These are phyloP conservation scores for Candida broadrunensis DNA, from an alignment of 805 yeast species.

Conservation along the genomic window DNA sequence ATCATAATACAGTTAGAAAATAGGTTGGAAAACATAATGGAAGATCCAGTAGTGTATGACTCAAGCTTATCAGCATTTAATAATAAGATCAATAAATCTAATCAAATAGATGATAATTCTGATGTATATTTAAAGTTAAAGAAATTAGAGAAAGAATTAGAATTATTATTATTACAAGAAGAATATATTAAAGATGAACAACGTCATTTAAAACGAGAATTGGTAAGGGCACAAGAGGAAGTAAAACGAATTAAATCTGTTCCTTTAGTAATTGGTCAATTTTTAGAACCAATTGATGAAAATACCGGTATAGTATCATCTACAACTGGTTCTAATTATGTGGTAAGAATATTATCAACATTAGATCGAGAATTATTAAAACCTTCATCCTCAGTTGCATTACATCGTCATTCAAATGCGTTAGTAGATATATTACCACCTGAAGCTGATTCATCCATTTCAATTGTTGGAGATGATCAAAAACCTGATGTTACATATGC, in stretches of 20 bases:
- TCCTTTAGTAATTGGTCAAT: constrained; percentile 97
- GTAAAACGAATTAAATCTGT: constrained; percentile 97
- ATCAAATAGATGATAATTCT: constrained; percentile 28
- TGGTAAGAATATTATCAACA: constrained; percentile 91
- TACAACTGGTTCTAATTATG: constrained; percentile 96
- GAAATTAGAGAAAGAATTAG: constrained; percentile 87
- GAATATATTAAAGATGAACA: constrained; percentile 98
- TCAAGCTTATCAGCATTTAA: constrained; percentile 5
- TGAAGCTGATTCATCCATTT: constrained; percentile 94
- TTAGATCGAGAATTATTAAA: constrained; percentile 91
- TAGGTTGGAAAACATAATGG: too few relatives aligned
- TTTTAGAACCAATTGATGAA: constrained; percentile 95
- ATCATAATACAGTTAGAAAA: too few relatives aligned
- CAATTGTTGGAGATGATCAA: constrained; percentile 92
- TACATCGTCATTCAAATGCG: constrained; percentile 98
- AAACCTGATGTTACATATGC: constrained; percentile 92
- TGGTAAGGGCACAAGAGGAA: constrained; percentile 96
- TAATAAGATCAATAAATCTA: constrained; percentile 6
- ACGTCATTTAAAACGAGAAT: constrained; percentile 91
- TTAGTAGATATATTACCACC: constrained; percentile 97
- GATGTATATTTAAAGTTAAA: constrained; percentile 85
- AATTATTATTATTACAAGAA: constrained; percentile 81
- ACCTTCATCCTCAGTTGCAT: constrained; percentile 92
- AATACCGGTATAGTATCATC: constrained; percentile 95
- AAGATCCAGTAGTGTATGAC: constrained; percentile 34